Evolutionary conservation across 2,329 filamentous ascomycete species (phyloP), one percentile per base, ranked within the genome.

Genomic region (Biscogniauxia sp.): DNA sequence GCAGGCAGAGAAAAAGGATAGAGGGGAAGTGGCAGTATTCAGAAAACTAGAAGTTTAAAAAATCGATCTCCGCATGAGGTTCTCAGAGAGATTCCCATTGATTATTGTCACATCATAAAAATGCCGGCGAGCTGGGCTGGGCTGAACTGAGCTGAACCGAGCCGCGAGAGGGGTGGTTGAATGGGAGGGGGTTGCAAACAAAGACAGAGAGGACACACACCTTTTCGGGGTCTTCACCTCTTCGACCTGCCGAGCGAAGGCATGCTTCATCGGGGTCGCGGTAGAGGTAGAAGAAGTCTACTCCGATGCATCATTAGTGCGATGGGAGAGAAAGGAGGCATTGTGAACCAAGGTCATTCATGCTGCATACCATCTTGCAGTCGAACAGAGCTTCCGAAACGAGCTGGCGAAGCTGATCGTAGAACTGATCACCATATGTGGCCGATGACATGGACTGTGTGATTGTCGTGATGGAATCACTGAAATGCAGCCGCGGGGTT

Each of bases 61-160:
- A 91, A 88, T 83, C 80, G 82, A 77, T 92, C 88, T 99, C 95
- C 89, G 91, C 95, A 99, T 84, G 78, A 76, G 9, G 79, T 81
- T 84, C 91, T 98, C 92, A 90, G 95, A 99, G 96, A 99, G 95
- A 99, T 99, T 99, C 95, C 95, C 95, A 99, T 97, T 96, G 89
- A 91, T 88, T 88, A 84, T 80, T 84, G 82, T 91, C 96, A 60
- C 72, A 75, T 69, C 72, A 72, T 71, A 66, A 71, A 32, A 65
- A 58, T 28, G 17, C 58, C 54, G 23, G 9, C 25, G 53, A 58
- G 32, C 55, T 23, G 23, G 23, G 23, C 23, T 23, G 23, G 23
- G 23, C 23, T 23, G 23, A 23, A 5, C 23, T 23, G 23, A 23
- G 23, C 23, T 23, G 23, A 23, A 5, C 23, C 23, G 58, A 72